phyloP scores from a whole-genome alignment of 805 yeast species.

The Starmerella vitae region DNA sequence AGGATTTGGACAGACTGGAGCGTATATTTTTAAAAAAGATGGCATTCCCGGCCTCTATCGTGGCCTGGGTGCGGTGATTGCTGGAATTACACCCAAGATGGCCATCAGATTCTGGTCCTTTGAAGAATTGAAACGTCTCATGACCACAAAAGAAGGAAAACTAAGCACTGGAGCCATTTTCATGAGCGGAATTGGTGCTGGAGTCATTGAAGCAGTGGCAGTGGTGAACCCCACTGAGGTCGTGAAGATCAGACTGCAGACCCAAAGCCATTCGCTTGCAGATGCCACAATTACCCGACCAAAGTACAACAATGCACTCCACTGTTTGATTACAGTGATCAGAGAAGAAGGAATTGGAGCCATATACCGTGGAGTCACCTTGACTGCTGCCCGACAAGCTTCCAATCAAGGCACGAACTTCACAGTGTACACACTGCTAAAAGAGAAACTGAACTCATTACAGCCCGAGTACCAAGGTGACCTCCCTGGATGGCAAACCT shows the following conservation, averaged over 20 bases:
- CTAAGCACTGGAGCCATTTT: conserved; percentile 67
- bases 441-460: conserved; percentile 47
- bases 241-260: conserved; percentile 89
- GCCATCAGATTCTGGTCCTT: conserved; percentile 92
- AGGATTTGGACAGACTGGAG: conserved; percentile 76
- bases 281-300: conserved; percentile 66
- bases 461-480: conserved; percentile 39
- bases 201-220: conserved; percentile 86
- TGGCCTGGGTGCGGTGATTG: conserved; percentile 92
- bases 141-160: conserved; percentile 49
- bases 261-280: conserved; percentile 80
- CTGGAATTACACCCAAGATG: conserved; percentile 97
- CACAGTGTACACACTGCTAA: conserved; percentile 76
- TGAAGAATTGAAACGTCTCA: conserved; percentile 65
- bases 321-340: conserved; percentile 69
- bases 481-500: conserved; percentile 89
- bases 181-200: conserved; percentile 92
- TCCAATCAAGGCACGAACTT: conserved; percentile 97
- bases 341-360: conserved; percentile 86
- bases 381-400: conserved; percentile 96
- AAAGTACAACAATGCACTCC: conserved; percentile 84
- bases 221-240: conserved; percentile 98
- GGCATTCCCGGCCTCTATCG: conserved; percentile 78
- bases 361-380: conserved; percentile 82
- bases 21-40: conserved; percentile 61